These are phyloP conservation scores for Paecilomyces sp. DNA, from an alignment of 2,329 filamentous ascomycete genomes.

Conservation along the genomic window DNA sequence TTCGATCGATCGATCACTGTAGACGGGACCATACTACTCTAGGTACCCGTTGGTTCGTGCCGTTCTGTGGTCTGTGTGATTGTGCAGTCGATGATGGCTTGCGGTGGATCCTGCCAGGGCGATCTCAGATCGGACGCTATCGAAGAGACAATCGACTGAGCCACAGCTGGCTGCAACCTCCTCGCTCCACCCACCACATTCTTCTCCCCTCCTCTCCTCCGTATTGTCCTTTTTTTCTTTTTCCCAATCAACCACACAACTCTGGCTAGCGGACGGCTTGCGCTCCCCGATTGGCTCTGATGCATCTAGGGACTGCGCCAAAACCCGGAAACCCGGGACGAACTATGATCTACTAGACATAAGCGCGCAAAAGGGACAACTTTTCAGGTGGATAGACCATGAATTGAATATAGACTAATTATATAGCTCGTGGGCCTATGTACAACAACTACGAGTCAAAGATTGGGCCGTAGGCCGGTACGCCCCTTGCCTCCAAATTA, in stretches of 20 bases:
- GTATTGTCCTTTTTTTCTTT: not conserved
- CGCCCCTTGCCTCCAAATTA: constrained; percentile 57
- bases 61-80: not conserved
- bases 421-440: not conserved
- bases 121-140: not conserved
- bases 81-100: not conserved
- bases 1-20: not conserved
- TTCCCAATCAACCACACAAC: not conserved
- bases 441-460: constrained; percentile 53
- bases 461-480: constrained; percentile 66
- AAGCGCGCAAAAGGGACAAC: not conserved
- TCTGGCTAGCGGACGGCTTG: not conserved
- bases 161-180: not conserved
- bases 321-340: not conserved
- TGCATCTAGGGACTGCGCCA: not conserved
- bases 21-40: not conserved
- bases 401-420: not conserved
- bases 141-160: not conserved
- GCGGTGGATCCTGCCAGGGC: not conserved
- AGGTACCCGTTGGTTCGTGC: not conserved
- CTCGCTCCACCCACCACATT: not conserved
- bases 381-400: not conserved
- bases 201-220: not conserved
- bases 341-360: not conserved
- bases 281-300: not conserved